Percentiles rank a stretch among this genome's conserved stretches.
Evolutionary conservation across 2,329 filamentous ascomycete species (phyloP).

Genomic region (Trichoderma sp.): DNA sequence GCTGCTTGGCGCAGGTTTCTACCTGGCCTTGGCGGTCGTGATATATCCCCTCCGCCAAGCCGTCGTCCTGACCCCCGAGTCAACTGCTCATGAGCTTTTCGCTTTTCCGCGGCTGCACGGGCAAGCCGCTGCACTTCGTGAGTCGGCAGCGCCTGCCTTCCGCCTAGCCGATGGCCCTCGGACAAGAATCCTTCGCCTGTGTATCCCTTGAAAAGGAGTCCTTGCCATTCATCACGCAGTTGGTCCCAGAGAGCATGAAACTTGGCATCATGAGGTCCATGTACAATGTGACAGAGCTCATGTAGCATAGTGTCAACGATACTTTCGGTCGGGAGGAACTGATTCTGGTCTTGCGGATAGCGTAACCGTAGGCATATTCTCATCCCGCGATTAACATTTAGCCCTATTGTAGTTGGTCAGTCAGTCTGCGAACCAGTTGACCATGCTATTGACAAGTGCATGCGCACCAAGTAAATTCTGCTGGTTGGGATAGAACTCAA

Average conservation of each 20-base stretch:
- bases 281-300: constrained; percentile 85
- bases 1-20: constrained; percentile 73
- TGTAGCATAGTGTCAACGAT: constrained; percentile 92
- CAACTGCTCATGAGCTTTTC: constrained; percentile 52
- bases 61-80: constrained; percentile 70
- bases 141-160: constrained; percentile 56
- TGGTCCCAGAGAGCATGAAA: constrained; percentile 91
- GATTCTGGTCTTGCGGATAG: constrained; percentile 69
- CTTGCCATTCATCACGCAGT: constrained; percentile 80
- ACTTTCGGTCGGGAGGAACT: constrained; percentile 79
- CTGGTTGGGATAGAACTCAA: constrained; percentile 82
- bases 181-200: constrained; percentile 88
- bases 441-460: constrained; percentile 26
- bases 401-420: constrained; percentile 44
- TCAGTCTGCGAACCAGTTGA: not conserved
- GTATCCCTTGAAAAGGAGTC: constrained; percentile 76
- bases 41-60: constrained; percentile 62
- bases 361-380: constrained; percentile 83
- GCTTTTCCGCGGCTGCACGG: constrained; percentile 71
- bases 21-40: constrained; percentile 45
- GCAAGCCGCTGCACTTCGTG: constrained; percentile 76
- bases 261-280: constrained; percentile 77
- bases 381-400: constrained; percentile 76
- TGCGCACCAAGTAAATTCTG: constrained; percentile 66
- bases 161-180: constrained; percentile 72